A percentile compares a stretch with the other conserved stretches of the same genome.
phyloP scores from a whole-genome alignment of 2,329 filamentous ascomycete species.

The Bertia moriformis region DNA sequence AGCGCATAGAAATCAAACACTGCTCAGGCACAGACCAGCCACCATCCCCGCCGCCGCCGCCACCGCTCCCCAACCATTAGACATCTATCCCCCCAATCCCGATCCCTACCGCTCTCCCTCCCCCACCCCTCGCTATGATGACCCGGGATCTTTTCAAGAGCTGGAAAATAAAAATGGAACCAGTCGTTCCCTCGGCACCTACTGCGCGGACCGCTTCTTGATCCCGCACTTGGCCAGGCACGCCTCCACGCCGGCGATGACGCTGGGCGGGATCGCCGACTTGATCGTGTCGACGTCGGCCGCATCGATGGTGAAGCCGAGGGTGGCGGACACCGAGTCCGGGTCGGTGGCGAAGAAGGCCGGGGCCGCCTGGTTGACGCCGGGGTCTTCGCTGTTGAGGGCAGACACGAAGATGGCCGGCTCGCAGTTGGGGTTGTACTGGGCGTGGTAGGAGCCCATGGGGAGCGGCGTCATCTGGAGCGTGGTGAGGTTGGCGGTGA shows the following conservation, averaged over 20 bases:
- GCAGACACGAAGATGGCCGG: constrained; percentile 32
- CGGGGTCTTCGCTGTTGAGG: constrained; percentile 34
- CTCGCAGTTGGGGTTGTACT: constrained; percentile 39
- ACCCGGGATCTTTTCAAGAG: neutral
- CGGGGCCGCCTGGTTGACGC: constrained; percentile 32
- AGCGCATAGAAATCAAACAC: too few species aligned
- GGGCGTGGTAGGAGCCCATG: constrained; percentile 36
- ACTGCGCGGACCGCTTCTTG: too few species aligned
- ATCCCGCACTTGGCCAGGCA: constrained; percentile 33
- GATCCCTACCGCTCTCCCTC: too few species aligned
- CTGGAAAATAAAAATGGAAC: too few species aligned
- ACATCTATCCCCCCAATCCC: too few species aligned
- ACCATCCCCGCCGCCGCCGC: too few species aligned
- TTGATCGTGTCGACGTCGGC: constrained; percentile 24
- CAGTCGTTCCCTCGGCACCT: too few species aligned
- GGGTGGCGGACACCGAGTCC: constrained; percentile 28
- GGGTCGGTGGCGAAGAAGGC: constrained; percentile 29
- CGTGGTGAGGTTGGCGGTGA: constrained; percentile 21
- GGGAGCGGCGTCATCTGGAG: constrained; percentile 38
- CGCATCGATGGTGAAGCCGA: constrained; percentile 28
- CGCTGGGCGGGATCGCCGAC: constrained; percentile 25
- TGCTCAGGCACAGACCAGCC: too few species aligned
- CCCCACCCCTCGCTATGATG: too few species aligned
- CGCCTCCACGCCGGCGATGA: constrained; percentile 33
- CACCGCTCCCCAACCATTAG: too few species aligned